Percentiles rank a stretch among this genome's conserved stretches.
Evolutionary conservation across 441 rosid species (phyloP).

Genomic region (Isatis lusitanica): DNA sequence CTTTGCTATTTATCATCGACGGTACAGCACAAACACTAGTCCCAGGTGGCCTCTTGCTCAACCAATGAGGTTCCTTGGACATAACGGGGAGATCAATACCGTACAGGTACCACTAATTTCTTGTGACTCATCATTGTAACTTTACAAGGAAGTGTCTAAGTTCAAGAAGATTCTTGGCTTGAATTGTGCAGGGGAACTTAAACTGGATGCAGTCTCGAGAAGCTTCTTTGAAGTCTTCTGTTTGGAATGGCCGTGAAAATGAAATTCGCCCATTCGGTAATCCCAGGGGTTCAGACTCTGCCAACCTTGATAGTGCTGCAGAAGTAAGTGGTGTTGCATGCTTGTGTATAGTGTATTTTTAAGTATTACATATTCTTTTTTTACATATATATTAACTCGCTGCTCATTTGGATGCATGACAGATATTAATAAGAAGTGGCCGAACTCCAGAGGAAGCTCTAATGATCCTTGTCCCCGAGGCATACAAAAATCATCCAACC

Average conservation of each 20-base stretch:
- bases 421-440: slow-evolving; percentile 95
- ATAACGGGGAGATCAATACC: slow-evolving; percentile 99
- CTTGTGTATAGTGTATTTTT: not conserved
- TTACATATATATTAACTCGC: not conserved
- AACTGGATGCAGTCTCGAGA: slow-evolving; percentile 99
- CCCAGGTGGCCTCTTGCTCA: slow-evolving; percentile 99
- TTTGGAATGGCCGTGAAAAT: slow-evolving; percentile 95
- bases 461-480: slow-evolving; percentile 99
- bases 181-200: slow-evolving; percentile 77
- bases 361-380: not conserved
- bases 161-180: slow-evolving; percentile 25
- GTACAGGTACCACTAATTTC: slow-evolving; percentile 62
- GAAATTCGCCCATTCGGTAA: slow-evolving; percentile 97
- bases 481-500: slow-evolving; percentile 97
- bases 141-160: slow-evolving; percentile 18
- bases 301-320: slow-evolving; percentile 96
- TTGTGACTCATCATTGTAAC: slow-evolving; percentile 12
- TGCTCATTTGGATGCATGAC: slow-evolving; percentile 16
- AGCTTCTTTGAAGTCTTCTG: slow-evolving; percentile 85
- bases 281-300: slow-evolving; percentile 95
- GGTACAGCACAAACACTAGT: slow-evolving; percentile 98
- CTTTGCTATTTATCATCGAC: slow-evolving; percentile 95
- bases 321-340: slow-evolving; percentile 59
- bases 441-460: slow-evolving; percentile 89
- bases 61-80: slow-evolving; percentile 99